phyloP scores from a whole-genome alignment of 345 rosid species.

The Cochlearia excelsa region DNA sequence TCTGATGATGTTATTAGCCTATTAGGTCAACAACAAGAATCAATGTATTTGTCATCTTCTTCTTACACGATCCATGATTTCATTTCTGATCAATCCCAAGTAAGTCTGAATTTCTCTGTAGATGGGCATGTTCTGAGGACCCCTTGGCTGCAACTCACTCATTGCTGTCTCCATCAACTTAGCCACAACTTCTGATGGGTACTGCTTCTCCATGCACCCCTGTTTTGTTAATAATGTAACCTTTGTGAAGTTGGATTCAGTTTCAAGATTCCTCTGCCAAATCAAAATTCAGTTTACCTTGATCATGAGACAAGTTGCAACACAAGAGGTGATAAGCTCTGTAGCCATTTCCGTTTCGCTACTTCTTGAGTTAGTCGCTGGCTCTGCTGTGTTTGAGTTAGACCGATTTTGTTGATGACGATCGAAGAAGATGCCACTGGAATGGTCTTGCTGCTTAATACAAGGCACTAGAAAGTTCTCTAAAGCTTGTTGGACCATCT shows the following conservation, averaged over 20 bases:
- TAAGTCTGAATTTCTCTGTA: slow-evolving; percentile 82
- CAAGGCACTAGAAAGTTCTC: slow-evolving; percentile 25
- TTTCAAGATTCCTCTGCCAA: no score
- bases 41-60: slow-evolving; percentile 18
- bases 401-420: slow-evolving; percentile 13
- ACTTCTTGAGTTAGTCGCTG: slow-evolving; percentile 29
- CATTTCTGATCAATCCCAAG: slow-evolving; percentile 90
- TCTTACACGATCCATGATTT: slow-evolving; percentile 78
- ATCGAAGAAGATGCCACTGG: slow-evolving; percentile 30
- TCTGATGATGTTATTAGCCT: no score
- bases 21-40: no score
- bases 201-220: slow-evolving; percentile 78
- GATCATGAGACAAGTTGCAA: slow-evolving; percentile 75
- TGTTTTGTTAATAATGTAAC: slow-evolving; percentile 25
- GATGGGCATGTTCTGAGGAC: slow-evolving; percentile 70
- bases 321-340: slow-evolving; percentile 79
- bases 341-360: slow-evolving; percentile 49
- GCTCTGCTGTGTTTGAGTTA: slow-evolving; percentile 35
- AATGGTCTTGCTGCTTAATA: slow-evolving; percentile 27
- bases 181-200: slow-evolving; percentile 87
- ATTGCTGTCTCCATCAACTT: slow-evolving; percentile 81
- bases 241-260: no score
- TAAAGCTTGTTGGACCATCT: slow-evolving; percentile 56
- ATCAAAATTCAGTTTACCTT: slow-evolving; percentile 46
- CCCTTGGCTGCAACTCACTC: slow-evolving; percentile 67